Evolutionary conservation across 306 rosid genomes (phyloP).

Genomic region (Trichosanthes cucumerina): DNA sequence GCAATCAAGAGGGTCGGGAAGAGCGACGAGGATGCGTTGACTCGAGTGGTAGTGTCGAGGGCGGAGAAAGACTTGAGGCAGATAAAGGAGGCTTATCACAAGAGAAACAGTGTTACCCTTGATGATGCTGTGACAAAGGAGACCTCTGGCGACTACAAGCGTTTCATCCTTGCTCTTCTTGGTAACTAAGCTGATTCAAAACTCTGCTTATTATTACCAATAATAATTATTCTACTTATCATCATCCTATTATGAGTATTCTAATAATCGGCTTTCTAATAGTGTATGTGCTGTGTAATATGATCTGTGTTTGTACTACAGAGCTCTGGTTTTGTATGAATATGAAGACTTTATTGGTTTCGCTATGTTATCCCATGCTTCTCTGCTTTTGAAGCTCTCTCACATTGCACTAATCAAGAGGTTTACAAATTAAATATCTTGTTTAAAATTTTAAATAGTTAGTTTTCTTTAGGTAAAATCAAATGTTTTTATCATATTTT

Average conservation of each 20-base stretch:
- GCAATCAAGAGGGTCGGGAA: slow-evolving; percentile 40
- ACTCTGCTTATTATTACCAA: not conserved
- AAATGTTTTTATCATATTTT: too few species aligned
- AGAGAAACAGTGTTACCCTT: slow-evolving; percentile 61
- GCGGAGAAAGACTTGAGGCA: slow-evolving; percentile 67
- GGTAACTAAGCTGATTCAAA: slow-evolving; percentile 34
- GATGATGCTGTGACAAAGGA: slow-evolving; percentile 63
- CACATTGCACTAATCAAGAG: too few species aligned
- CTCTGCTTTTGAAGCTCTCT: not conserved
- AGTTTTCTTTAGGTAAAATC: too few species aligned
- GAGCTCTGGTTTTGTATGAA: not conserved
- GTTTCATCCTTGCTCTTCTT: slow-evolving; percentile 51
- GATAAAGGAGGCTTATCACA: slow-evolving; percentile 55
- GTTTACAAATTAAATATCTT: too few species aligned
- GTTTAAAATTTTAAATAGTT: too few species aligned
- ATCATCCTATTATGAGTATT: not conserved
- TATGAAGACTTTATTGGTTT: not conserved
- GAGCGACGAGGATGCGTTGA: slow-evolving; percentile 58
- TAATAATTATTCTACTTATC: not conserved
- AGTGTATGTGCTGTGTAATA: not conserved
- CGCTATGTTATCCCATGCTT: not conserved
- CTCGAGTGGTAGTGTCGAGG: slow-evolving; percentile 59
- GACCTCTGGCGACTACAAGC: slow-evolving; percentile 58
- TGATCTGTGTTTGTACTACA: not conserved
- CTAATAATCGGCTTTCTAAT: not conserved